These are phyloP conservation scores for Laburnicola sp. DNA, from an alignment of 2,329 filamentous ascomycete genomes.

Conservation along the genomic window DNA sequence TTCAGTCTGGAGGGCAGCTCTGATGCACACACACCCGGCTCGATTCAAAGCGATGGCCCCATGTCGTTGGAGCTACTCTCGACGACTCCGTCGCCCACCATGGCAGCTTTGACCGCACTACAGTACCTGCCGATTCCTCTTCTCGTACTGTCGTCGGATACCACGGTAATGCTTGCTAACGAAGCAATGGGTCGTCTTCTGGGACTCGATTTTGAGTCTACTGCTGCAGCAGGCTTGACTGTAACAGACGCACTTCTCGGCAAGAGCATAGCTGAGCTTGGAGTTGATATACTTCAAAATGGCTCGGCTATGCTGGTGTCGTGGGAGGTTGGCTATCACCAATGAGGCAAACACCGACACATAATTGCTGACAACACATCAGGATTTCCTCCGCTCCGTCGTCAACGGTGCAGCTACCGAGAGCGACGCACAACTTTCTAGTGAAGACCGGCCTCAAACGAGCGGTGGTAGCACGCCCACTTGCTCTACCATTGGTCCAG, in stretches of 20 bases:
- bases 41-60: constrained; percentile 35
- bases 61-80: constrained; percentile 35
- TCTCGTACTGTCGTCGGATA: constrained; percentile 67
- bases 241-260: constrained; percentile 65
- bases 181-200: constrained; percentile 73
- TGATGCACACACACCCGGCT: constrained; percentile 31
- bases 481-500: constrained; percentile 8
- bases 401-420: constrained; percentile 41
- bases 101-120: constrained; percentile 55
- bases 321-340: constrained; percentile 48
- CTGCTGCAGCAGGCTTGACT: constrained; percentile 48
- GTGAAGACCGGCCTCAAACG: constrained; percentile 10
- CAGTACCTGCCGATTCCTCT: constrained; percentile 75
- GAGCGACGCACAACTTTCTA: constrained; percentile 15
- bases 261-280: constrained; percentile 68
- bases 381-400: constrained; percentile 50
- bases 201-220: constrained; percentile 56
- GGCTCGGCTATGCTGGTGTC: constrained; percentile 57
- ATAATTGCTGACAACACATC: constrained; percentile 14
- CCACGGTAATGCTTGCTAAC: constrained; percentile 73
- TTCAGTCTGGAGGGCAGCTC: constrained; percentile 30
- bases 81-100: constrained; percentile 30
- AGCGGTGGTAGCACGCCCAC: constrained; percentile 39
- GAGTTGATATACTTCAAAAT: constrained; percentile 73
- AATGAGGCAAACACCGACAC: background rate